These are phyloP conservation scores for Spergularia bocconei DNA, from an alignment of 148 eudicot species.

Conservation along the genomic window DNA sequence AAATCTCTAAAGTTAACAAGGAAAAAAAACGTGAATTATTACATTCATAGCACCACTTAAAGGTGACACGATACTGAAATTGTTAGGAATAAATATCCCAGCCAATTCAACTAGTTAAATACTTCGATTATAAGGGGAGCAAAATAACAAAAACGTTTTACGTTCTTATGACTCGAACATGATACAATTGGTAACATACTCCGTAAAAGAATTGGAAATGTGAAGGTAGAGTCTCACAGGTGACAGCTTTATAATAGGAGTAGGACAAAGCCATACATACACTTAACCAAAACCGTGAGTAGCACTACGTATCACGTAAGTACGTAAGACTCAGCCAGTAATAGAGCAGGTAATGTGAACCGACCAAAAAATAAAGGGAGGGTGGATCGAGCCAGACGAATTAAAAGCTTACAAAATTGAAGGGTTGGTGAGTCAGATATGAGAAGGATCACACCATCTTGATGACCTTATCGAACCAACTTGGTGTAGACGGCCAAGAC, in stretches of 20 bases:
- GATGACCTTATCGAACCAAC: slow-evolving; percentile 1
- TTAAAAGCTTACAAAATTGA: neutral
- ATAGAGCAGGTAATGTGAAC: slow-evolving; percentile 7
- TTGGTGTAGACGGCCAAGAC: slow-evolving; percentile 7
- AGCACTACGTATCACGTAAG: slow-evolving; percentile 13
- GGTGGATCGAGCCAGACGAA: neutral
- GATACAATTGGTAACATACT: no score
- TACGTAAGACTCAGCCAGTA: neutral
- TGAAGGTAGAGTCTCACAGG: neutral
- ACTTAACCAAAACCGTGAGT: slow-evolving; percentile 13
- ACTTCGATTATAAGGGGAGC: no score
- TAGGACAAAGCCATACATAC: no score
- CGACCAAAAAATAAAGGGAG: neutral
- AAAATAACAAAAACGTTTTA: no score
- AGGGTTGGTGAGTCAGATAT: slow-evolving; percentile 16
- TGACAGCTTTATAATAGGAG: neutral
- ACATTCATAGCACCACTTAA: no score
- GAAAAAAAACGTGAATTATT: no score
- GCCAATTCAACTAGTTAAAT: no score
- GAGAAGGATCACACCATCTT: slow-evolving; percentile 24
- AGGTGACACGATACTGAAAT: no score
- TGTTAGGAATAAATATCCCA: no score
- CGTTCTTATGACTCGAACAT: no score
- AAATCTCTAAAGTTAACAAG: no score
- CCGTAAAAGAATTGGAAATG: no score